A percentile compares a stretch with the other conserved stretches of the same genome.
These are phyloP conservation scores for Penicillium herquei DNA, from an alignment of 495 filamentous ascomycete species.

Conservation along the genomic window DNA sequence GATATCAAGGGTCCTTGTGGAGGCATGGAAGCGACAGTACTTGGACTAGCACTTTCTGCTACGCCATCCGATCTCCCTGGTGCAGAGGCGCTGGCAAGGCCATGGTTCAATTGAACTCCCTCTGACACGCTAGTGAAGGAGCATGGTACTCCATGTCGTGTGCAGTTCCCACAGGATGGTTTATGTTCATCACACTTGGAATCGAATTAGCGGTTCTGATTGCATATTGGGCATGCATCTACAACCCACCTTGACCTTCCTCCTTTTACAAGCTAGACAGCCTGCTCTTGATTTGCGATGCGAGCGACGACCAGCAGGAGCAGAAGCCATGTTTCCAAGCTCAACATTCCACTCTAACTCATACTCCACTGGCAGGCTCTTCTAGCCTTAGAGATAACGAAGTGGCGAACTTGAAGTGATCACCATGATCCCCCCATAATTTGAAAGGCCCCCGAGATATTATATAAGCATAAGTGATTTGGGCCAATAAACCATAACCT, in stretches of 20 bases:
- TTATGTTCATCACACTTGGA: neutral
- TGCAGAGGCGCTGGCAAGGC: neutral
- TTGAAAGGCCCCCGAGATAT: too few species aligned
- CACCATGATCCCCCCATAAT: too few species aligned
- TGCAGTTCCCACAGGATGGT: neutral
- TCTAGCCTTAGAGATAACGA: too few species aligned
- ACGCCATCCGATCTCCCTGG: neutral
- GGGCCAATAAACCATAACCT: too few species aligned
- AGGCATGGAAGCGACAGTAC: neutral
- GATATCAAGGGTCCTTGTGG: neutral
- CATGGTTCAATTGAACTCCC: neutral
- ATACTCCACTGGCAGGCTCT: too few species aligned
- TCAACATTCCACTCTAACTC: too few species aligned
- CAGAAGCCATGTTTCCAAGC: neutral
- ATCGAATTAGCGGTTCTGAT: neutral
- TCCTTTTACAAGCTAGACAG: conserved; percentile 3
- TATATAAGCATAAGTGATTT: too few species aligned
- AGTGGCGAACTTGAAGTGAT: too few species aligned
- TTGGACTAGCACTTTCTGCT: conserved; percentile 1
- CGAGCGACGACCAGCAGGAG: conserved; percentile 1
- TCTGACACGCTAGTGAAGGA: neutral
- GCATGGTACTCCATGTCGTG: conserved; percentile 1
- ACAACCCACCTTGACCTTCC: conserved; percentile 4
- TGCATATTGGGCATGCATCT: neutral
- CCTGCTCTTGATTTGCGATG: conserved; percentile 3